Base-by-base conservation (phyloP, 768 basidiomycete genomes). In the Termitomyces sp. region DNA sequence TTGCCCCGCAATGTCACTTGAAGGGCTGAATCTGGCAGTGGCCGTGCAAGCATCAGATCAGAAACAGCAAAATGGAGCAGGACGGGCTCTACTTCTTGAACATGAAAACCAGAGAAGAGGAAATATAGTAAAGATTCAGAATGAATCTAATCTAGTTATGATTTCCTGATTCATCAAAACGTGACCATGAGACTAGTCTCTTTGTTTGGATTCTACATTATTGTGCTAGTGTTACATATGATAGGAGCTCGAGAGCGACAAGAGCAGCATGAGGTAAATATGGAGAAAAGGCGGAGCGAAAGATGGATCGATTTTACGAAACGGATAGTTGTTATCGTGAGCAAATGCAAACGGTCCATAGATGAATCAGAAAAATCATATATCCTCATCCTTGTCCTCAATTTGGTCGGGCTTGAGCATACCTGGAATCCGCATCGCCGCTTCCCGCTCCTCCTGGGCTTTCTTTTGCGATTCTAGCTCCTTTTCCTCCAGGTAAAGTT, bases 341-440 rank as follows among this genome's bases (percentile, higher is more conserved):
- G 47, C 45, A 58, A 50, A 58, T 39, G 57, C 51, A 54, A 74
- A 82, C 70, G 85, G 64, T 81, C 90, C 52, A 33, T 58, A 59
- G 55, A 58, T 56, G 33, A 36, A 45, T 60, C 51, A 53, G 22
- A 51, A 39, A 60, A 49, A 75, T 84, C 70, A 87, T 64, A 83
- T 91, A 77, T 92, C 90, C 74, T 92, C 90, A 69, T 95, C 93
- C 75, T 90, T 91, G 75, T 96, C 95, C 69, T 95, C 93, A 71
- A 98, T 69, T 73, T 95, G 93, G 65, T 89, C 91, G 42, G 95
- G 95, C 74, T 97, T 97, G 72, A 98, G 82, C 90, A 98, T 91
- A 42, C 97, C 97, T n/a, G 95, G 96, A 60, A 98, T 93, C 64
- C 91, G 84, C 82, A 92, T 90, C 27, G 95, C 94, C 39, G 88